Conservation (phyloP, 2,329 filamentous ascomycete species). For the Paracorniculantispora psalliotae region DNA sequence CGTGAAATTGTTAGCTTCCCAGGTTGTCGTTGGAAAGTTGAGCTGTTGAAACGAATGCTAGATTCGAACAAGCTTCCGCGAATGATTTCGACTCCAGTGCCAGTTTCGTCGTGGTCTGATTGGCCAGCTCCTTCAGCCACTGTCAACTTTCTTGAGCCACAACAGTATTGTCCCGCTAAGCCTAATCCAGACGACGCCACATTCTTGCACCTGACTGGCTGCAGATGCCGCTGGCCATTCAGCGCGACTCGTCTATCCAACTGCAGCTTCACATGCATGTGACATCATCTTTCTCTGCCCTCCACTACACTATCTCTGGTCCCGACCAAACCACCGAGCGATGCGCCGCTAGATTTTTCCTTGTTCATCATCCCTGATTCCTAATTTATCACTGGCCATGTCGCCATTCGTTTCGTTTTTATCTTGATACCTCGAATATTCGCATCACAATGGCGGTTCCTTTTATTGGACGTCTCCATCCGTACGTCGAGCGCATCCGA, state of each 20-base stretch:
- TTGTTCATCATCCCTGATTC: neutral
- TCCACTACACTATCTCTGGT: neutral
- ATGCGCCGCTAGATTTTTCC: neutral
- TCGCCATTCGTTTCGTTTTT: neutral
- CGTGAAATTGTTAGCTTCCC: constrained; percentile 23
- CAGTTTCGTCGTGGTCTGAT: neutral
- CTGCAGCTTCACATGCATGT: constrained; percentile 15
- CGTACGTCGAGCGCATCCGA: constrained; percentile 33
- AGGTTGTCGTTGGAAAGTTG: constrained; percentile 5
- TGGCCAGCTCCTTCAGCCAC: neutral
- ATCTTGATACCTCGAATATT: neutral
- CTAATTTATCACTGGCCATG: constrained; percentile 3
- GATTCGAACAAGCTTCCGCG: neutral
- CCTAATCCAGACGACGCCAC: neutral
- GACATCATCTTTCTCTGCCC: constrained; percentile 16
- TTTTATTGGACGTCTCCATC: constrained; percentile 48
- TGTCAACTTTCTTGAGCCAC: neutral
- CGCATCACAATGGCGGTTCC: constrained; percentile 44
- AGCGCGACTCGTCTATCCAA: neutral
- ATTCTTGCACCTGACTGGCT: neutral
- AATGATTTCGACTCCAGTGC: neutral
- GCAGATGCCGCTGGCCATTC: neutral
- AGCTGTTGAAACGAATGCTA: neutral
- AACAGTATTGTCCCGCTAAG: too few species aligned
- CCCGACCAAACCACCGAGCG: neutral